Base-by-base conservation (phyloP, 441 rosid species). In the Populus hybrid region DNA sequence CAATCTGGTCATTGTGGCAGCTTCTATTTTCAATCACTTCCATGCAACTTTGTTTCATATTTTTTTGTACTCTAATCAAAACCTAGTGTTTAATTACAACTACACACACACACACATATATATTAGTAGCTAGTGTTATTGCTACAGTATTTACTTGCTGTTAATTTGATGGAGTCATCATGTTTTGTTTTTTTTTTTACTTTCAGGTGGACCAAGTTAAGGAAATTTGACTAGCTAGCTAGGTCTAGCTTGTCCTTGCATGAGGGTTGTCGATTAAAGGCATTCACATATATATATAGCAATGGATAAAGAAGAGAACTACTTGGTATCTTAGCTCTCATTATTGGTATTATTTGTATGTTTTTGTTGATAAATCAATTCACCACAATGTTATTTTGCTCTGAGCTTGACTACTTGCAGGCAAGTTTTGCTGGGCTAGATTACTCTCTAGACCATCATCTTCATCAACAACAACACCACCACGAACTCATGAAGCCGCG, bases 271-370 rank as follows among this genome's bases (percentile, higher is more conserved):
- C n/a, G 59, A 16, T 50, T 50, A 50, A 50, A 50, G 32, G 59
- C 59, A 50, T 6, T 5, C 7, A 50, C n/a, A n/a, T n/a, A n/a
- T n/a, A 16, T 34, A 34, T 34, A 34, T 50, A 50, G 59, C 59
- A 50, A 50, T 50, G 59, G 59, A 50, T 50, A 50, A 50, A 50
- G 59, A 50, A 5, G 59, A 50, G 59, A 50, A 80, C 86, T 90
- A 84, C 91, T 80, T 90, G 90, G 97, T 92, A 90, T 75, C 64
- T 35, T 75, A 26, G 53, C 80, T 68, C 23, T 11, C 59, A 50
- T 16, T 75, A n/a, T 57, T 73, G 34, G 24, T 67, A 3, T 4
- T 80, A 57, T 81, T 63, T 82, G 72, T 78, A 2, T 79, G 65
- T 67, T 82, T 77, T 77, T 28, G 16, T n/a, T 68, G 75, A 72